phyloP scores from a whole-genome alignment of 306 rosid species.

The Corylus americana region DNA sequence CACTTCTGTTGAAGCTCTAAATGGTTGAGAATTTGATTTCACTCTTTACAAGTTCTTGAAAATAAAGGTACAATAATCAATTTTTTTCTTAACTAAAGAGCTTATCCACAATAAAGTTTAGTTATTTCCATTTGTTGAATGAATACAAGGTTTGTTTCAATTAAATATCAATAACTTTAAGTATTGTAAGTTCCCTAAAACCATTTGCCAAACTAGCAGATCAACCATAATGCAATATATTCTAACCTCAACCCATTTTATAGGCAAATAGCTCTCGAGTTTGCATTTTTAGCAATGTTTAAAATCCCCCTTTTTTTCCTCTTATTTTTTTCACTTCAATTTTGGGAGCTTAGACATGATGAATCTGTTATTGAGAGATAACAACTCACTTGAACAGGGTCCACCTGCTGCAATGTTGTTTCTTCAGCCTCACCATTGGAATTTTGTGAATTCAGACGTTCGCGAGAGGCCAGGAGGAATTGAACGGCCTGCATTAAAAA shows the following conservation, averaged over 20 bases:
- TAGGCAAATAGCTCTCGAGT: not conserved
- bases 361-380: constrained; percentile 14
- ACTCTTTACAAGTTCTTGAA: not conserved
- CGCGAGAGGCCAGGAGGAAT: constrained; percentile 62
- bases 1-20: not conserved
- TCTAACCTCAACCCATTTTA: not conserved
- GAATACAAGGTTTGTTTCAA: not conserved
- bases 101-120: not conserved
- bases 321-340: not conserved
- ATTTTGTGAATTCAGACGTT: constrained; percentile 39
- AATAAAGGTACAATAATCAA: not conserved
- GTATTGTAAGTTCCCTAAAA: not conserved
- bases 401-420: constrained; percentile 49
- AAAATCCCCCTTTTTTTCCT: not conserved
- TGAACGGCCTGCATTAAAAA: constrained; percentile 70
- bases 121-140: not conserved
- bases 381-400: constrained; percentile 75
- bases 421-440: constrained; percentile 37
- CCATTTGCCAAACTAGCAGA: not conserved
- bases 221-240: not conserved
- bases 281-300: not conserved
- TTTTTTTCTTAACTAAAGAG: not conserved
- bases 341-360: not conserved
- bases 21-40: not conserved
- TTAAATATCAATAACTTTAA: not conserved